Conservation (phyloP, 1,139 yeast species). For the Lodderomyces oxycetoniae region DNA sequence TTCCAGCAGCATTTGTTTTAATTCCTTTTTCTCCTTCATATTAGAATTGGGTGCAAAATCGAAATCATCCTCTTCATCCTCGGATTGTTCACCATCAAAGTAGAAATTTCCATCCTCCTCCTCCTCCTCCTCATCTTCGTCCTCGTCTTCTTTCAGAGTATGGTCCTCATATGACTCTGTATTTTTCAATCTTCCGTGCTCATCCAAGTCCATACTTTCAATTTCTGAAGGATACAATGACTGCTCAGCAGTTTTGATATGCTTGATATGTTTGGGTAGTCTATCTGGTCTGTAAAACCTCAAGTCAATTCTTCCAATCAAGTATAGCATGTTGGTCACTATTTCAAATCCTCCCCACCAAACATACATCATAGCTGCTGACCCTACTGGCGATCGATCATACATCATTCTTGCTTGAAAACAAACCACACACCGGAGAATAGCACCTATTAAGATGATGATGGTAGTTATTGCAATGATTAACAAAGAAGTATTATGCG, state of each 20-base stretch:
- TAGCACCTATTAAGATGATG: constrained; percentile 51
- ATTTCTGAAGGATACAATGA: constrained; percentile 16
- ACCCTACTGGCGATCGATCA: constrained; percentile 20
- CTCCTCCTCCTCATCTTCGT: constrained; percentile 1
- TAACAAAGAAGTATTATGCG: constrained; percentile 45
- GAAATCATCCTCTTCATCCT: constrained; percentile 7
- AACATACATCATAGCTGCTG: constrained; percentile 59
- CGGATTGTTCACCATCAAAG: constrained; percentile 5
- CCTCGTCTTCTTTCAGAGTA: constrained; percentile 1
- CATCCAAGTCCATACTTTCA: constrained; percentile 8
- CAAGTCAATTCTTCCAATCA: constrained; percentile 63
- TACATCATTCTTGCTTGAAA: constrained; percentile 36
- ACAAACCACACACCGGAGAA: constrained; percentile 53
- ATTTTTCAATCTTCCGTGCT: constrained; percentile 1
- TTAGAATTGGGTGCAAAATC: neutral
- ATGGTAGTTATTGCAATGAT: constrained; percentile 50
- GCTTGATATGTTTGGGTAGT: constrained; percentile 37
- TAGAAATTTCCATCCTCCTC: neutral
- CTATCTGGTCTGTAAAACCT: constrained; percentile 75
- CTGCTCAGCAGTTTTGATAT: constrained; percentile 43
- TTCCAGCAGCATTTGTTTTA: neutral
- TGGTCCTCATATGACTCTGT: constrained; percentile 3
- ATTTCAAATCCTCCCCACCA: constrained; percentile 62
- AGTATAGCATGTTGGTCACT: constrained; percentile 48
- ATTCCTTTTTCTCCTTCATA: neutral